Percentiles rank a stretch among this genome's conserved stretches.
phyloP scores from a whole-genome alignment of 345 rosid genomes.

The Bruguiera sexangula region DNA sequence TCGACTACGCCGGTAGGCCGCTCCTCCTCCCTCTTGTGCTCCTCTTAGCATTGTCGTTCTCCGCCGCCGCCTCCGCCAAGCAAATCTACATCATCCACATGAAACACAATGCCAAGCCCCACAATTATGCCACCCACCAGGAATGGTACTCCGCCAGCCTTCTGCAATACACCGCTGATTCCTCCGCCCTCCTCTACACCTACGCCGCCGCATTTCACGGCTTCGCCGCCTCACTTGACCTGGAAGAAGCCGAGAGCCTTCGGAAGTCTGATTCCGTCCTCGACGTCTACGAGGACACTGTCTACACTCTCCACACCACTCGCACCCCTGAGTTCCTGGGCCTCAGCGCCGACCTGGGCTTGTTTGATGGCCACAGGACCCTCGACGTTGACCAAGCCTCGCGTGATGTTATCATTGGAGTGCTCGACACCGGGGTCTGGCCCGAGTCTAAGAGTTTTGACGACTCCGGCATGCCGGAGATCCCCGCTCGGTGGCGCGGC shows the following conservation, averaged over 20 bases:
- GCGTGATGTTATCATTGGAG: slow-evolving; percentile 62
- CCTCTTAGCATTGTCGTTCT: slow-evolving; percentile 10
- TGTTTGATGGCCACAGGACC: slow-evolving; percentile 26
- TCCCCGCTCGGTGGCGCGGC: slow-evolving; percentile 71
- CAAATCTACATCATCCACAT: slow-evolving; percentile 76
- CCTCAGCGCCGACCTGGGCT: slow-evolving; percentile 41
- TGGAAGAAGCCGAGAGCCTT: slow-evolving; percentile 49
- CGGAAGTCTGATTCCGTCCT: slow-evolving; percentile 47
- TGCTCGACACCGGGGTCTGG: slow-evolving; percentile 89
- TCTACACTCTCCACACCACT: slow-evolving; percentile 80
- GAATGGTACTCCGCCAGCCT: slow-evolving; percentile 72
- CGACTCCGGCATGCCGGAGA: slow-evolving; percentile 60
- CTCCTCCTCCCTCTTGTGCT: neutral
- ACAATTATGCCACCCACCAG: slow-evolving; percentile 45
- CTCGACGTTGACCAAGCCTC: slow-evolving; percentile 39
- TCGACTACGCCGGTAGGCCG: neutral
- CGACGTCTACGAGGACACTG: slow-evolving; percentile 63
- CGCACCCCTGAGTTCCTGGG: slow-evolving; percentile 80
- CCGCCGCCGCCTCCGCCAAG: slow-evolving; percentile 19
- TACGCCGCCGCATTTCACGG: slow-evolving; percentile 65
- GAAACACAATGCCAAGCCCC: slow-evolving; percentile 56
- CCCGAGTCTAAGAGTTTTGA: slow-evolving; percentile 71
- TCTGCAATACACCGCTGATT: slow-evolving; percentile 34
- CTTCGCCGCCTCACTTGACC: slow-evolving; percentile 62
- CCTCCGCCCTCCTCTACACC: slow-evolving; percentile 57